A percentile compares a stretch with the other conserved stretches of the same genome.
Conservation (phyloP, 495 filamentous ascomycete genomes). For the Penicillium coffeae region DNA sequence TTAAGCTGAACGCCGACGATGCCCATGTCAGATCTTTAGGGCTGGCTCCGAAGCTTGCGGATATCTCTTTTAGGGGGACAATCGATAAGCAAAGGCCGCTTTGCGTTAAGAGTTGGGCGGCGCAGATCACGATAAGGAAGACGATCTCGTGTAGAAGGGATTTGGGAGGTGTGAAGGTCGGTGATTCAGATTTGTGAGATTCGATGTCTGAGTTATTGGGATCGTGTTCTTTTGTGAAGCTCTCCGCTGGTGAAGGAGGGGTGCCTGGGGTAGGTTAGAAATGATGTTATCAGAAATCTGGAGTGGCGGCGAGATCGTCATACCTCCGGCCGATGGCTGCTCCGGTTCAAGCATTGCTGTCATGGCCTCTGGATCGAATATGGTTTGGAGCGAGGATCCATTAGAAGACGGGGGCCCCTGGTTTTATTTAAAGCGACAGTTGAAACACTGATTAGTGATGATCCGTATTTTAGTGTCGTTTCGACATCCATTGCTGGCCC, state of each 20-base stretch:
- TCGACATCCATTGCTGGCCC: too few relatives aligned
- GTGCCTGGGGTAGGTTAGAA: background rate
- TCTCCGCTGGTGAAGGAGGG: background rate
- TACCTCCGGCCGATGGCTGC: too few relatives aligned
- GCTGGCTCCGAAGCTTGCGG: conserved; percentile 9
- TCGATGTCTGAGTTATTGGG: background rate
- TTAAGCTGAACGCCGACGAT: conserved; percentile 49
- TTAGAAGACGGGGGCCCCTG: too few relatives aligned
- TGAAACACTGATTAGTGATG: too few relatives aligned
- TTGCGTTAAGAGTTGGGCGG: conserved; percentile 17
- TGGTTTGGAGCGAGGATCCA: too few relatives aligned
- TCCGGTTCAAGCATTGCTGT: too few relatives aligned
- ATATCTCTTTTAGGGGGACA: conserved; percentile 10
- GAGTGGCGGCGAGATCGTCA: background rate
- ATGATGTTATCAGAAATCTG: too few relatives aligned
- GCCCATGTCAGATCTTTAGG: conserved; percentile 41
- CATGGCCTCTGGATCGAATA: too few relatives aligned
- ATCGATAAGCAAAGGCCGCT: conserved; percentile 13
- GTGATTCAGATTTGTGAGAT: conserved; percentile 3
- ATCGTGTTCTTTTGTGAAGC: background rate
- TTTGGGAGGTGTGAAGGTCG: conserved; percentile 4
- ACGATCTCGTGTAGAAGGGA: conserved; percentile 5
- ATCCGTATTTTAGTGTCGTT: too few relatives aligned
- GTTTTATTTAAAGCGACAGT: too few relatives aligned
- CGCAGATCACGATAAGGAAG: conserved; percentile 12